Conservation (phyloP, 1,284 basidiomycete species). For the Meripilus lineatus region DNA sequence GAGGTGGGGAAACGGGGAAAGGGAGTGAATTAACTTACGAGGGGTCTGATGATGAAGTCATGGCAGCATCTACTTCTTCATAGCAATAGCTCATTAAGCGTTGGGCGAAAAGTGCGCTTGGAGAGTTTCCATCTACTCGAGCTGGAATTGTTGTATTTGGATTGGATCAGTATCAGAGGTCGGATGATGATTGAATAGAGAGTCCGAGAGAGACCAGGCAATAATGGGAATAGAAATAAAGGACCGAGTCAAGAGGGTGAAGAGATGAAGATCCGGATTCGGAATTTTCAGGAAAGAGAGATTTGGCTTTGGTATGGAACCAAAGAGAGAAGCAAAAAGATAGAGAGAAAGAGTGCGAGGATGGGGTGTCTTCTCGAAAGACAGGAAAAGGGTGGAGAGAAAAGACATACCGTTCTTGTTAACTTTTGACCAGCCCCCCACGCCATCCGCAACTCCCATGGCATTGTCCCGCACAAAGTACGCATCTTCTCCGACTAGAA, state of each 20-base stretch:
- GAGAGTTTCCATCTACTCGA: constrained; percentile 33
- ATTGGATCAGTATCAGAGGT: too few species aligned
- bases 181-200: background rate
- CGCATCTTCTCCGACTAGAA: constrained; percentile 82
- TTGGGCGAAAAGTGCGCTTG: constrained; percentile 79
- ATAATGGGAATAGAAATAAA: background rate
- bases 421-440: constrained; percentile 73
- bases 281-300: background rate
- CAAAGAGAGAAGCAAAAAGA: background rate
- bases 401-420: constrained; percentile 31
- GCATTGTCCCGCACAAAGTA: constrained; percentile 82
- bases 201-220: background rate
- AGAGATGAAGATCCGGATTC: background rate
- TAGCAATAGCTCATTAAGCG: constrained; percentile 85
- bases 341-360: background rate
- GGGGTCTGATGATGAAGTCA: constrained; percentile 2
- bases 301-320: background rate
- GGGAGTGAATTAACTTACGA: background rate
- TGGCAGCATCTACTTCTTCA: constrained; percentile 37
- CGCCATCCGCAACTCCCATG: constrained; percentile 86
- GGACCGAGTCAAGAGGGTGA: background rate
- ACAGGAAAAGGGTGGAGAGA: background rate
- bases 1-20: too few species aligned
- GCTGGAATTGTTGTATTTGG: constrained; percentile 11
- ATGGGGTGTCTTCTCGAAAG: background rate